A percentile compares a stretch with the other conserved stretches of the same genome.
Evolutionary conservation across 2,329 filamentous ascomycete genomes (phyloP).

Genomic region (Nigrospora osmanthi): DNA sequence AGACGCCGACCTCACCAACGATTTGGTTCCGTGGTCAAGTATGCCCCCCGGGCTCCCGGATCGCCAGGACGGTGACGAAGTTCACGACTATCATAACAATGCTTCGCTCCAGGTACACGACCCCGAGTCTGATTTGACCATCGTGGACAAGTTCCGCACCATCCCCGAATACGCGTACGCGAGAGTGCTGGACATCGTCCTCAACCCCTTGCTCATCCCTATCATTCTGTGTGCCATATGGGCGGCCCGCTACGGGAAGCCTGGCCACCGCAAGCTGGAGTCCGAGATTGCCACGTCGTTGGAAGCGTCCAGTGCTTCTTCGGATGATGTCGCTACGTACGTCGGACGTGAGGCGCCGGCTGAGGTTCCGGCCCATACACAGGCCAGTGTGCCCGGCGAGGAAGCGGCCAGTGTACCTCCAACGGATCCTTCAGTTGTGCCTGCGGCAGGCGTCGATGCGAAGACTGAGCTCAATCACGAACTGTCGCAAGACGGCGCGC

Average conservation of each 20-base stretch:
- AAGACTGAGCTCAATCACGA: neutral
- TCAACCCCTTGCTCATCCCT: conserved; percentile 44
- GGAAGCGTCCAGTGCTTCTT: neutral
- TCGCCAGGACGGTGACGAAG: conserved; percentile 6
- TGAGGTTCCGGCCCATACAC: neutral
- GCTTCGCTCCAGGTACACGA: conserved; percentile 10
- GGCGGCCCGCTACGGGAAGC: conserved; percentile 19
- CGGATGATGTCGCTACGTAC: neutral
- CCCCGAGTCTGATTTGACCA: conserved; percentile 26
- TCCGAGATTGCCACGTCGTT: neutral
- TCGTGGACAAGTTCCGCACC: conserved; percentile 42
- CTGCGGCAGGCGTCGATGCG: neutral
- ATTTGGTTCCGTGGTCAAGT: conserved; percentile 24
- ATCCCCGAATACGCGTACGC: conserved; percentile 42
- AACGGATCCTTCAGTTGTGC: neutral
- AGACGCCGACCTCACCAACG: conserved; percentile 10
- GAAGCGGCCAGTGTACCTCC: neutral
- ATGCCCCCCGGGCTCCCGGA: conserved; percentile 25
- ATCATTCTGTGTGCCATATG: conserved; percentile 30
- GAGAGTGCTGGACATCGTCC: conserved; percentile 46
- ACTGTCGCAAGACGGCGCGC: neutral
- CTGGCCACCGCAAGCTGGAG: conserved; percentile 4
- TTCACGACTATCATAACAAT: neutral
- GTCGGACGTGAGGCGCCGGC: neutral
- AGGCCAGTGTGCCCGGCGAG: neutral